Evolutionary conservation across 768 basidiomycete genomes (phyloP).

Genomic region (Pseudohyphozyma bogoriensis): DNA sequence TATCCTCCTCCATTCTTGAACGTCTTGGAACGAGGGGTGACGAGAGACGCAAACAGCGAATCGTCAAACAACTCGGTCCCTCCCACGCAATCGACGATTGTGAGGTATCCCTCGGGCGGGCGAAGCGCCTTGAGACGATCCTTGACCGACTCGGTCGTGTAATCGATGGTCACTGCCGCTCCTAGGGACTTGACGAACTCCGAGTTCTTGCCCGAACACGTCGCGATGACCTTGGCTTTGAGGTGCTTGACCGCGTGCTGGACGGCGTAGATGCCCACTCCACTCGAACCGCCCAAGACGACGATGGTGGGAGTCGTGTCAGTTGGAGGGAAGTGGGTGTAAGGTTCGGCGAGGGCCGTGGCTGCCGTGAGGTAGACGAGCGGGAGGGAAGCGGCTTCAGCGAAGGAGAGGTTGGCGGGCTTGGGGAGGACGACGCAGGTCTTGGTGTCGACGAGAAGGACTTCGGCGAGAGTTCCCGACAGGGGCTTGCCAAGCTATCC

Average conservation of each 20-base stretch:
- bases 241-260: constrained; percentile 18
- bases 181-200: constrained; percentile 21
- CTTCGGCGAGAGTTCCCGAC: constrained; percentile 7
- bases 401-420: constrained; percentile 6
- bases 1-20: background rate
- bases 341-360: constrained; percentile 18
- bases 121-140: constrained; percentile 2
- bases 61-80: constrained; percentile 14
- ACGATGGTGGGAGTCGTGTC: constrained; percentile 7
- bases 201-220: constrained; percentile 17
- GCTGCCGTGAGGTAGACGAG: constrained; percentile 27
- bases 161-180: constrained; percentile 19
- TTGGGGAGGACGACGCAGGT: constrained; percentile 11
- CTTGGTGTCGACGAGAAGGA: constrained; percentile 13
- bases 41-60: background rate
- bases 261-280: constrained; percentile 20
- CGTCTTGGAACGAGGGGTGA: background rate
- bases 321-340: constrained; percentile 10
- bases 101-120: constrained; percentile 14
- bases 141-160: constrained; percentile 11
- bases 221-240: constrained; percentile 16
- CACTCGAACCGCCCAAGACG: constrained; percentile 17
- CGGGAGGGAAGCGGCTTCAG: constrained; percentile 23
- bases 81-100: constrained; percentile 27
- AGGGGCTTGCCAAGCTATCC: constrained; percentile 9